Evolutionary conservation across 2,329 filamentous ascomycete species (phyloP).

Genomic region (Sordariomycetes sp.): DNA sequence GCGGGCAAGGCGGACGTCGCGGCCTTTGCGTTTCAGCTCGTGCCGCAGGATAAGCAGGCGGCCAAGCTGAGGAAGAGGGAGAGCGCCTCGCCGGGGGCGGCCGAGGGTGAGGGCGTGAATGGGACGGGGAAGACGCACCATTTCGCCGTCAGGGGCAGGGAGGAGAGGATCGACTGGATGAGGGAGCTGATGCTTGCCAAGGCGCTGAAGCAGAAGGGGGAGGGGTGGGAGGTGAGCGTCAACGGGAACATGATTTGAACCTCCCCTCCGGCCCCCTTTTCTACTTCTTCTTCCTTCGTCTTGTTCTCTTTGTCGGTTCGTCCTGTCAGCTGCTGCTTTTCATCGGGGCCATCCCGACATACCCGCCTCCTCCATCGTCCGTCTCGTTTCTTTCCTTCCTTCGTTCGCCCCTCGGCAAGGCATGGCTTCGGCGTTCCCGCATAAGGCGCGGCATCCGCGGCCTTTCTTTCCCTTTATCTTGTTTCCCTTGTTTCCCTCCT

Average conservation of each 20-base stretch:
- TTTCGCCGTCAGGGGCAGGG: slow-evolving; percentile 76
- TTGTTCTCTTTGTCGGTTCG: slow-evolving; percentile 2
- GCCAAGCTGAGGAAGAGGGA: slow-evolving; percentile 39
- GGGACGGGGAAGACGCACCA: slow-evolving; percentile 76
- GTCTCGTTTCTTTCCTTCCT: background rate
- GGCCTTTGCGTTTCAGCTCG: slow-evolving; percentile 75
- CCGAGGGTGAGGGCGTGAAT: slow-evolving; percentile 30
- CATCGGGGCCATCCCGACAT: background rate
- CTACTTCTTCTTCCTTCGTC: slow-evolving; percentile 9
- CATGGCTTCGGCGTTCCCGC: slow-evolving; percentile 5
- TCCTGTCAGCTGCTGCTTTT: background rate
- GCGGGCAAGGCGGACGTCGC: slow-evolving; percentile 41
- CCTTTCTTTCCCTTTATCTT: background rate
- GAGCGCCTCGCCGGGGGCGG: slow-evolving; percentile 24
- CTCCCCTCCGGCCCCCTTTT: slow-evolving; percentile 2
- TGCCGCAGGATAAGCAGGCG: slow-evolving; percentile 52
- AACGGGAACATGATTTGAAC: slow-evolving; percentile 63
- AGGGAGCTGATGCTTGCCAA: slow-evolving; percentile 84
- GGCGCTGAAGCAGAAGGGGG: slow-evolving; percentile 70
- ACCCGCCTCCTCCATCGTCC: background rate
- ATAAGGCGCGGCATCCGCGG: background rate
- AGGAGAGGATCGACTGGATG: slow-evolving; percentile 97
- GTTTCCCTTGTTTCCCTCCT: background rate
- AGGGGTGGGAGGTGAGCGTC: slow-evolving; percentile 70
- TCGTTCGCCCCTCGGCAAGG: background rate